Percentiles rank a stretch among this genome's conserved stretches.
phyloP scores from a whole-genome alignment of 805 yeast genomes.

The Isabelozyma heimii region DNA sequence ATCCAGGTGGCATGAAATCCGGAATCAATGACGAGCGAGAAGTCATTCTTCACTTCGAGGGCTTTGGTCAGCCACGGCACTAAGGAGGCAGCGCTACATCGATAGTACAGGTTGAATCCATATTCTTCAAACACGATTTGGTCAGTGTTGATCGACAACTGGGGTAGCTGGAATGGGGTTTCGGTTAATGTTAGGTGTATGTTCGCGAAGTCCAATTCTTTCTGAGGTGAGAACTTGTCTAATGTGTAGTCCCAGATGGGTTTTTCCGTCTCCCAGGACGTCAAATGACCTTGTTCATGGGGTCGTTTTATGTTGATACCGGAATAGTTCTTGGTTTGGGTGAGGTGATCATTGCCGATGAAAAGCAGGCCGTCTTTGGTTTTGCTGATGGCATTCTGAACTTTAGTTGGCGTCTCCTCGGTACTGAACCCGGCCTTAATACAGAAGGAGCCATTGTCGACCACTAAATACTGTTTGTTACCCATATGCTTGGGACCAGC shows the following conservation, averaged over 20 bases:
- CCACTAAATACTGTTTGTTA: conserved; percentile 41
- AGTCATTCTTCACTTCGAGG: conserved; percentile 42
- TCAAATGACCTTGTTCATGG: conserved; percentile 81
- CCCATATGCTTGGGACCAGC: not conserved
- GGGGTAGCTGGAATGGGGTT: conserved; percentile 77
- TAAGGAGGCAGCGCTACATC: conserved; percentile 60
- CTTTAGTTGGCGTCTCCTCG: conserved; percentile 39
- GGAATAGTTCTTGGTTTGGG: conserved; percentile 66
- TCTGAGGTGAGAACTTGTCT: conserved; percentile 16
- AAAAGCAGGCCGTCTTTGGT: conserved; percentile 73
- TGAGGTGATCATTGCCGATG: conserved; percentile 65
- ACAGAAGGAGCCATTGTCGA: conserved; percentile 89
- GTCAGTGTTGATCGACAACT: conserved; percentile 78
- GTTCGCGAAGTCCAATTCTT: conserved; percentile 14
- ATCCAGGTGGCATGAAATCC: conserved; percentile 89
- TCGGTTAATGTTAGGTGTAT: conserved; percentile 72
- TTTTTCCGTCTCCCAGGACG: conserved; percentile 88
- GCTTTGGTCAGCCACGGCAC: conserved; percentile 16
- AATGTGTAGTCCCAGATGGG: conserved; percentile 87
- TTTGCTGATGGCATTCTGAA: conserved; percentile 69
- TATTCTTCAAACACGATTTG: conserved; percentile 94
- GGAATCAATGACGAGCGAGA: conserved; percentile 77
- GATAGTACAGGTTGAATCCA: conserved; percentile 67
- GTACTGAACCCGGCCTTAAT: conserved; percentile 51
- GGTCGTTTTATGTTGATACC: conserved; percentile 78